These are phyloP conservation scores for Jacaranda mimosifolia DNA, from an alignment of 257 asterid species.

Conservation along the genomic window DNA sequence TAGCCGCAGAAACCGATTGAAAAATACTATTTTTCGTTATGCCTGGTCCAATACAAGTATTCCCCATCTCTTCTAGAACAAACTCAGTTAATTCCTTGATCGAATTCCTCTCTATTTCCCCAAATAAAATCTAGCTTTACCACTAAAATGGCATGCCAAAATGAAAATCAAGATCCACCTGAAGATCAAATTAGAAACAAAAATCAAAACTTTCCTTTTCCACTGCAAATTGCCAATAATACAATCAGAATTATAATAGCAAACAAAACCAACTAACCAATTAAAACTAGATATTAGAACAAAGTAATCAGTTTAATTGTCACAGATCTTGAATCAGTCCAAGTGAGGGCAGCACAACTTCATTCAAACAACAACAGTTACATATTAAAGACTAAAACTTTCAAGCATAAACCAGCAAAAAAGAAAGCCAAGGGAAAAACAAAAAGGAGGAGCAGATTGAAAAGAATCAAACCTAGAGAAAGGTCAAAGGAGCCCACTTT, in stretches of 20 bases:
- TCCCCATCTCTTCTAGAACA: slow-evolving; percentile 68
- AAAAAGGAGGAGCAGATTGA: slow-evolving; percentile 11
- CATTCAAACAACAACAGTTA: slow-evolving; percentile 27
- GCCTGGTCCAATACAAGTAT: slow-evolving; percentile 93
- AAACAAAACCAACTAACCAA: not conserved
- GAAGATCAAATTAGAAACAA: slow-evolving; percentile 35
- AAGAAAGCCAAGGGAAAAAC: not conserved
- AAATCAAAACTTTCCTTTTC: slow-evolving; percentile 26
- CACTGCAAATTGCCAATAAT: slow-evolving; percentile 34
- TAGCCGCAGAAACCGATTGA: slow-evolving; percentile 88
- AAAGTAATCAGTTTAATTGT: not conserved
- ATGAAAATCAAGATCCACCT: slow-evolving; percentile 48
- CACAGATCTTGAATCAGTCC: slow-evolving; percentile 41
- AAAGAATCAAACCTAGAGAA: slow-evolving; percentile 34
- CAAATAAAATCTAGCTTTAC: slow-evolving; percentile 33
- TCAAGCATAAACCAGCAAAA: slow-evolving; percentile 31
- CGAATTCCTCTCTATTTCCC: slow-evolving; percentile 33
- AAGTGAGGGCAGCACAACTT: slow-evolving; percentile 6
- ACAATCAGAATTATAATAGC: slow-evolving; percentile 2
- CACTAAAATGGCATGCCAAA: slow-evolving; percentile 23
- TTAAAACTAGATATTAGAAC: not conserved
- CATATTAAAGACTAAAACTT: slow-evolving; percentile 4
- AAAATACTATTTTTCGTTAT: slow-evolving; percentile 69
- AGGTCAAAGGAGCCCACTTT: slow-evolving; percentile 40
- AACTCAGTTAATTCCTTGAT: slow-evolving; percentile 35